Evolutionary conservation across 75 land plant genomes (phyloP), one percentile per base, ranked within the genome.

Genomic region (Pinus albicaulis): DNA sequence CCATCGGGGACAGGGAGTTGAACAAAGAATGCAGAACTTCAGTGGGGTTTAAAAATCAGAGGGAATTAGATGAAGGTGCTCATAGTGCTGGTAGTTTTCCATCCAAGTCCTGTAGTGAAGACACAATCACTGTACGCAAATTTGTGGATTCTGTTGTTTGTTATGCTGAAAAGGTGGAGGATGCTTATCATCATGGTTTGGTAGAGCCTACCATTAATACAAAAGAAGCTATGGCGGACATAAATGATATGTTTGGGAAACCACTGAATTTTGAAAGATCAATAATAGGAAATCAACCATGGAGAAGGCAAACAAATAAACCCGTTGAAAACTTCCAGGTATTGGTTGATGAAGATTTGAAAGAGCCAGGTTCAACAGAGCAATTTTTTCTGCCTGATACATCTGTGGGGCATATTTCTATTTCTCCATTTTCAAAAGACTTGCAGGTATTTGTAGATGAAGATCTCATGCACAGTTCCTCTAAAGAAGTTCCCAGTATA

Each of bases 121-220:
- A 91, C 31, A 86, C 93, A 59, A 79, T 86, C 22, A 80, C 59
- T 24, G 76, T 91, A 38, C 74, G 57, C 53, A 82, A 84, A 74
- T 88, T 91, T 82, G 85, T 84, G 15, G 89, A 86, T 5, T 82
- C 88, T 13, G 80, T 85, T 34, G 74, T 75, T n/a, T 82, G 78
- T 74, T 88, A 87, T 60, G 72, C 81, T 4, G 61, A 82, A 8
- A 76, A 71, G 56, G 85, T 84, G 66, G 91, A 93, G 79, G 88
- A 88, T 76, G 89, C 82, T 57, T 83, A 85, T 76, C 94, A 90
- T 78, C 97, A 90, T 80, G 92, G 94, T 3, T 79, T 92, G n/a
- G 90, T 92, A 57, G 97, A 94, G 23, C 87, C 95, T 23, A 94
- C 95, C 20, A 81, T 95, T 55, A 91, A 87, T 73, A 76, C 91